These are phyloP conservation scores for Leccinum pachyderme DNA, from an alignment of 1,284 basidiomycete species.

Conservation along the genomic window DNA sequence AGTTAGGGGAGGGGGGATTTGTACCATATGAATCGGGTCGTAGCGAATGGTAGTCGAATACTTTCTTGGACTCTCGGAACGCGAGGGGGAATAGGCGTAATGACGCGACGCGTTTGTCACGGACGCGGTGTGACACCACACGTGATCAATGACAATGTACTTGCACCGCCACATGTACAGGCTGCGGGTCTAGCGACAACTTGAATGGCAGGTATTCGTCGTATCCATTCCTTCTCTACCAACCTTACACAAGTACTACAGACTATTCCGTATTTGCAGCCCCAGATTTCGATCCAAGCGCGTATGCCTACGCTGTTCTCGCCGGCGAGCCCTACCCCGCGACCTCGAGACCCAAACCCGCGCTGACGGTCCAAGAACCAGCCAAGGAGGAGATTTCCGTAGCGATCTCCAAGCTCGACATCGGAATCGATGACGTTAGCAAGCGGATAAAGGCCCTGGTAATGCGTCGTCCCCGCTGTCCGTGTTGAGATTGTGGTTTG, in stretches of 20 bases:
- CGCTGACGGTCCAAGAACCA: constrained; percentile 47
- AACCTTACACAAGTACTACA: constrained; percentile 15
- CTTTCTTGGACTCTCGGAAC: constrained; percentile 24
- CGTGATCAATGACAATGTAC: constrained; percentile 21
- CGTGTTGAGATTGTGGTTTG: not conserved
- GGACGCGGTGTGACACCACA: constrained; percentile 32
- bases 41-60: constrained; percentile 12
- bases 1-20: constrained; percentile 13
- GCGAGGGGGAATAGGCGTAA: not conserved
- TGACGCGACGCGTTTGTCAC: constrained; percentile 32
- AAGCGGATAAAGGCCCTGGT: constrained; percentile 85
- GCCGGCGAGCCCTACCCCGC: constrained; percentile 72
- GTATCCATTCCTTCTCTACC: not conserved
- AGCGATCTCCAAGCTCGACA: constrained; percentile 79
- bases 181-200: not conserved
- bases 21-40: constrained; percentile 25
- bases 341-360: constrained; percentile 29
- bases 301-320: constrained; percentile 85
- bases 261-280: constrained; percentile 70
- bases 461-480: constrained; percentile 28
- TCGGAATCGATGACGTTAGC: constrained; percentile 85
- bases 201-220: constrained; percentile 26
- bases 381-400: constrained; percentile 84
- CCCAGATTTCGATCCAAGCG: constrained; percentile 77
- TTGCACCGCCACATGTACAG: constrained; percentile 22